Conservation (phyloP, 805 yeast species). For the Wickerhamiella vanderwaltii region DNA sequence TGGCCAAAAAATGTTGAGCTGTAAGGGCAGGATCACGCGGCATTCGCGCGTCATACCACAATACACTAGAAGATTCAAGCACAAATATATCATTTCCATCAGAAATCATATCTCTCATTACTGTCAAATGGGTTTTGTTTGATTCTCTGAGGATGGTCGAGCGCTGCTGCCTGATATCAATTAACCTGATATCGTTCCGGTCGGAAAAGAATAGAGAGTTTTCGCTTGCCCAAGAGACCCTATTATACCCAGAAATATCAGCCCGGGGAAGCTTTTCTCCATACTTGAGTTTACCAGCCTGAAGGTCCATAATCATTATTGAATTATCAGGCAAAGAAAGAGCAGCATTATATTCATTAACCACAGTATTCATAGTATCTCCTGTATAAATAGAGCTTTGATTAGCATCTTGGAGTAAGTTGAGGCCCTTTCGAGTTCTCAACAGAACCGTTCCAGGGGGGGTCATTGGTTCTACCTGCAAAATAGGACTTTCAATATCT, state of each 20-base stretch:
- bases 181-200: neutral
- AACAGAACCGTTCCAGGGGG: neutral
- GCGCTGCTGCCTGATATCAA: neutral
- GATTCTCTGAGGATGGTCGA: neutral
- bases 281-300: neutral
- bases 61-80: conserved; percentile 55
- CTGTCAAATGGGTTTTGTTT: neutral
- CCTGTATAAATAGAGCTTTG: conserved; percentile 12
- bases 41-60: conserved; percentile 34
- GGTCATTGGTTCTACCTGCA: conserved; percentile 13
- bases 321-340: neutral
- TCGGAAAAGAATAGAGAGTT: neutral
- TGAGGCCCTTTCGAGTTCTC: conserved; percentile 12
- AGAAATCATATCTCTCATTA: neutral
- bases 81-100: conserved; percentile 34
- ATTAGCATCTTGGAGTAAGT: neutral
- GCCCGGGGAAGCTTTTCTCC: conserved; percentile 7
- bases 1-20: conserved; percentile 59
- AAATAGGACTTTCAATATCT: conserved; percentile 15
- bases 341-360: neutral
- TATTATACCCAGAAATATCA: neutral
- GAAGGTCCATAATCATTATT: neutral
- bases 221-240: neutral
- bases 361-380: conserved; percentile 15
- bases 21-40: conserved; percentile 40